Evolutionary conservation across 2,329 filamentous ascomycete species (phyloP).

Genomic region (Aphanocladium album): DNA sequence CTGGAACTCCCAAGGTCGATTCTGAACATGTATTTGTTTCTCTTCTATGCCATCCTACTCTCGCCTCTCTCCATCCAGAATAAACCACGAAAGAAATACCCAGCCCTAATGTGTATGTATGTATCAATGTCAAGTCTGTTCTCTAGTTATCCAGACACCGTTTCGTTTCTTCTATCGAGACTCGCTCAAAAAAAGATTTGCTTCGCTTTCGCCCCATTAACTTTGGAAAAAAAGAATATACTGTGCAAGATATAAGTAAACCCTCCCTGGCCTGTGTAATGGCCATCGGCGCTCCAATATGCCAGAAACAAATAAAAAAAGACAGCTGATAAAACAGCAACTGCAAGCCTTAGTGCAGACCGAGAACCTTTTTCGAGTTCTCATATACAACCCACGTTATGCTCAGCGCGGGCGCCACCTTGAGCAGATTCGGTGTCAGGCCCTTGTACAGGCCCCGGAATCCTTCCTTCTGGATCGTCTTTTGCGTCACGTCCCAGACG

Average conservation of each 20-base stretch:
- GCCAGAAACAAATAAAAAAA: constrained; percentile 7
- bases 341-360: constrained; percentile 36
- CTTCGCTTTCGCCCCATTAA: neutral
- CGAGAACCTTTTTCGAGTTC: constrained; percentile 72
- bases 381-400: constrained; percentile 95
- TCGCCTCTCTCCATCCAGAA: neutral
- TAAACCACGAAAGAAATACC: neutral
- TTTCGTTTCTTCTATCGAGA: neutral
- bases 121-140: neutral
- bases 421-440: constrained; percentile 88
- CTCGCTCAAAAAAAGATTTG: neutral
- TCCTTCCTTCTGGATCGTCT: constrained; percentile 80
- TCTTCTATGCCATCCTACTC: neutral
- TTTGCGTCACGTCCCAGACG: constrained; percentile 80
- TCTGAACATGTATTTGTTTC: neutral
- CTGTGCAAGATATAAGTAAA: neutral
- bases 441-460: constrained; percentile 87
- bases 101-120: neutral
- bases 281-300: constrained; percentile 2
- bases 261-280: neutral
- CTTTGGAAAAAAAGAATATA: neutral
- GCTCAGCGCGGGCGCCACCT: constrained; percentile 91
- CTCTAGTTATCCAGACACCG: neutral
- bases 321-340: neutral
- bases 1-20: neutral